These are phyloP conservation scores for Cryptosporidium muris DNA, from an alignment of 169 alveolate genomes.

Conservation along the genomic window DNA sequence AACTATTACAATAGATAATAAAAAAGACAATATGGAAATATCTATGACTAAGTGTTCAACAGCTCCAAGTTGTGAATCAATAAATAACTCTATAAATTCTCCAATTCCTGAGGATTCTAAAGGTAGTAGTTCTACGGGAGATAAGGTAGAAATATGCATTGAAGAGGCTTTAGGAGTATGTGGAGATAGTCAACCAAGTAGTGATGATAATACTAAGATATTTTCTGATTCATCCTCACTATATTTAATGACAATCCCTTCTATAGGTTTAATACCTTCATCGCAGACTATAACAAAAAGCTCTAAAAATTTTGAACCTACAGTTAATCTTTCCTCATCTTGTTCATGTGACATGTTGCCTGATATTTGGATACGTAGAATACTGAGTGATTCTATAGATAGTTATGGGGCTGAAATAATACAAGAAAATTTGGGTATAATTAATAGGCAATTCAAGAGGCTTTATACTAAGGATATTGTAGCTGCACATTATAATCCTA, in stretches of 20 bases:
- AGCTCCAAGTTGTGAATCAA: conserved; percentile 30
- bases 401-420: conserved; percentile 19
- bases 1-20: neutral
- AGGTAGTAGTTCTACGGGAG: no score
- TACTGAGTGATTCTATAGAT: conserved; percentile 16
- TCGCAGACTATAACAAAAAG: neutral
- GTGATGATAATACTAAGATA: no score
- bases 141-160: no score
- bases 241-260: no score
- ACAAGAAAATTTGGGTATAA: conserved; percentile 7
- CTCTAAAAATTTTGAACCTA: neutral
- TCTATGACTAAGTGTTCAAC: conserved; percentile 22
- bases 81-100: neutral
- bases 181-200: conserved; percentile 12
- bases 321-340: neutral
- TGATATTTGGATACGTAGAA: conserved; percentile 67
- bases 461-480: conserved; percentile 28
- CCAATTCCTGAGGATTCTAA: no score
- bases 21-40: neutral
- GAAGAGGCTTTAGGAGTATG: no score
- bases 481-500: conserved; percentile 68
- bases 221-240: no score
- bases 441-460: conserved; percentile 56
- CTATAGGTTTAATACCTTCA: neutral
- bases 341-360: conserved; percentile 65